Base-by-base conservation (phyloP, 108 stramenopile genomes). In the Schizochytrium sp. region DNA sequence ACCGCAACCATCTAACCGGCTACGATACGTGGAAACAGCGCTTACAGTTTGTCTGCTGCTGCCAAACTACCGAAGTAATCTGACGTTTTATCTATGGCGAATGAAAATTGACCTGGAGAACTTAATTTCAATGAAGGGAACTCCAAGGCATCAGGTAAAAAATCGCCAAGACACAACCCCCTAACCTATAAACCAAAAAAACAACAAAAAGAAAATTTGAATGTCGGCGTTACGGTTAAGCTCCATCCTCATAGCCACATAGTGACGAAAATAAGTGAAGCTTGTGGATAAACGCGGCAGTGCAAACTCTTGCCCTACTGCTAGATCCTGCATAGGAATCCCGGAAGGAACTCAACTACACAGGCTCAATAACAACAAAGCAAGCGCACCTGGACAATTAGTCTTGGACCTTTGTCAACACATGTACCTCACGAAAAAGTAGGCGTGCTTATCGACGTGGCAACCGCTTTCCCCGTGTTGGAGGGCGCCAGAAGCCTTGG, bases 361-460 rank as follows among this genome's bases (percentile, higher is more conserved):
- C 2, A 8, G 64, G 12, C 64, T 69, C 64, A 15, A 69, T 69
- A 15, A 2, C 12, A 7, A 44, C 7, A 69, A 44, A 69, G 28
- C 64, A 69, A 7, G 64, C 64, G 64, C 64, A 69, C 64, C 64
- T 69, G 64, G 64, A 69, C 64, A 15, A 69, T 69, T 69, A 69
- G 64, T 69, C 10, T 69, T 69, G 64, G 64, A 69, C 44, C 64
- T 69, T 15, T 69, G 64, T 69, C 64, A 15, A 15, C 64, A 69
- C 64, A 69, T 69, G 28, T 15, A 69, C 64, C 64, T 69, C 64
- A 69, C 64, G 5, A 69, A 69, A 69, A 69, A 69, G 64, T 69
- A 69, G 64, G 64, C 64, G 64, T 69, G 64, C 64, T 69, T 13
- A 69, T 28, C 44, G 64, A 69, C 64, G 64, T 44, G 64, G 44